phyloP scores from a whole-genome alignment of 805 yeast species.

The Cyberlindnera galapagoensis region DNA sequence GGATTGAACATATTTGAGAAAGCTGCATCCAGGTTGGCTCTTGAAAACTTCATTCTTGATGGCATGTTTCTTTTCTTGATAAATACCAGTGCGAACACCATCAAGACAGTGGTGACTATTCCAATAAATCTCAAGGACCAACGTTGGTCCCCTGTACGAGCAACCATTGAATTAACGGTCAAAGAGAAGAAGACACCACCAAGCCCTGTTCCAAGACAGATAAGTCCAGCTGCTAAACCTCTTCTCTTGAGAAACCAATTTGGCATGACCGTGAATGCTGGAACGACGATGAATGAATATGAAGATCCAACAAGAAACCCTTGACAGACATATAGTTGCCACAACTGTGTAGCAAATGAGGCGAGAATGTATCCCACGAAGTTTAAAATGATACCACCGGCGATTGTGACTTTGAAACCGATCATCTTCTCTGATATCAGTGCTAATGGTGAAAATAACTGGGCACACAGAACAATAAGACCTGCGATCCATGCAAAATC shows the following conservation, averaged over 20 bases:
- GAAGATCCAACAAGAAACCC: conserved; percentile 54
- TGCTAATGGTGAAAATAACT: conserved; percentile 52
- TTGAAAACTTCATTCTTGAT: conserved; percentile 1
- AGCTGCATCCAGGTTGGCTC: conserved; percentile 5
- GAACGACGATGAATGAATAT: conserved; percentile 47
- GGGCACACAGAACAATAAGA: conserved; percentile 47
- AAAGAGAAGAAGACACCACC: conserved; percentile 43
- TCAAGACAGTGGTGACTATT: conserved; percentile 28
- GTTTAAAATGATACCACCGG: conserved; percentile 43
- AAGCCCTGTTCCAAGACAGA: conserved; percentile 44
- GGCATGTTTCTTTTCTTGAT: conserved; percentile 25
- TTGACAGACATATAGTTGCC: conserved; percentile 65
- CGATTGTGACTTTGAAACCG: conserved; percentile 42
- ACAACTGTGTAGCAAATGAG: conserved; percentile 45
- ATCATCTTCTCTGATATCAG: conserved; percentile 39
- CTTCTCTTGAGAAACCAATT: conserved; percentile 64
- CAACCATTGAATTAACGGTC: conserved; percentile 36
- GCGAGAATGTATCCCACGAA: conserved; percentile 54
- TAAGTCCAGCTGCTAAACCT: conserved; percentile 43
- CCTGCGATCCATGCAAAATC: conserved; percentile 69
- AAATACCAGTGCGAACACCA: conserved; percentile 34
- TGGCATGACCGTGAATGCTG: conserved; percentile 54
- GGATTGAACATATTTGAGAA: conserved; percentile 25
- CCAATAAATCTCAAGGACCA: conserved; percentile 45
- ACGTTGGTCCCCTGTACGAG: conserved; percentile 33